These are phyloP conservation scores for Paramarasmius palmivorus DNA, from an alignment of 1,284 basidiomycete genomes.

Conservation along the genomic window DNA sequence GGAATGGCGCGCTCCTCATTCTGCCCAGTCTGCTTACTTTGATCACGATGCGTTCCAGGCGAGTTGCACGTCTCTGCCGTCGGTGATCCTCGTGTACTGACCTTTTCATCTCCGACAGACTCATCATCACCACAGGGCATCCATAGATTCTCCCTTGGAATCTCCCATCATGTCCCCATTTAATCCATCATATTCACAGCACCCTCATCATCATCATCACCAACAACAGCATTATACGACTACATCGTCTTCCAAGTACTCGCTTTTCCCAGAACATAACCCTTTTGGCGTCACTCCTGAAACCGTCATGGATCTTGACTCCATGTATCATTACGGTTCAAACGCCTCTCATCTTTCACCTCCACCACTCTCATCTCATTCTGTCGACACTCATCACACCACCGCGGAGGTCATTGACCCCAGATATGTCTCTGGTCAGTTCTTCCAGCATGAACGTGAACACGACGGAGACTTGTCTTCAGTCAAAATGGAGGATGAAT, in stretches of 20 bases:
- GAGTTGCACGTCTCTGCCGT: not conserved
- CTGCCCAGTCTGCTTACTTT: not conserved
- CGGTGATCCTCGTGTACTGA: not conserved
- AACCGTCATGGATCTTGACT: constrained; percentile 1
- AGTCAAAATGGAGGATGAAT: not conserved
- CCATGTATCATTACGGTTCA: not conserved
- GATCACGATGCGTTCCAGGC: not conserved
- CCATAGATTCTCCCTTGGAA: not conserved
- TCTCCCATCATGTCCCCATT: not conserved
- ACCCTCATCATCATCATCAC: not conserved
- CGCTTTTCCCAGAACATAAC: not conserved
- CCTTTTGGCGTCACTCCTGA: not conserved
- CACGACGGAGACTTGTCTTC: not conserved
- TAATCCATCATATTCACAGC: not conserved
- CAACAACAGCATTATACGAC: not conserved
- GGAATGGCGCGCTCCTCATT: constrained; percentile 1
- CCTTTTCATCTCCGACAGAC: too few relatives aligned
- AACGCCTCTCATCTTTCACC: not conserved
- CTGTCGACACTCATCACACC: not conserved
- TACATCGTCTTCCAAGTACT: not conserved
- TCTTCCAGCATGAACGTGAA: too few relatives aligned
- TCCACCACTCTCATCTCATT: not conserved
- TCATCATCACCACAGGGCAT: too few relatives aligned
- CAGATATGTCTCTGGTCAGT: constrained; percentile 1
- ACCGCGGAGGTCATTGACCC: not conserved